Base-by-base conservation (phyloP, 2,329 filamentous ascomycete genomes). In the Cladophialophora immunda region DNA sequence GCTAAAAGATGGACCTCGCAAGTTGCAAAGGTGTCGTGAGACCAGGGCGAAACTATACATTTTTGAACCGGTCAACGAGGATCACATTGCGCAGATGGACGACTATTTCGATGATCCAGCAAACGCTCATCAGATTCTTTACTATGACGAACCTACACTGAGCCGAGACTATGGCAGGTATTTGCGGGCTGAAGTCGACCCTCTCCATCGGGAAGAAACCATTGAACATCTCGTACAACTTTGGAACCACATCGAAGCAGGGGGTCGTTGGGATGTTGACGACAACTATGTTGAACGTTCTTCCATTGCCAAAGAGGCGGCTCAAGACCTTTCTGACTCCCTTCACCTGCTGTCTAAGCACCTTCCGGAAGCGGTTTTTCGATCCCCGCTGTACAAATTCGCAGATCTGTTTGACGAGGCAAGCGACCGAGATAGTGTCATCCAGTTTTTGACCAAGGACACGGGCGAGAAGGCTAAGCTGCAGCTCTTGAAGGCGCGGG, bases 371-470 rank as follows among this genome's bases (percentile, higher is more conserved):
- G 27, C 29, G 8, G 22, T 61, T 15, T 52, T 30, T 19, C 45
- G 58, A 30, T 61, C 58, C 7, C 45, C 58, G 34, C 30, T 61
- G 25, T 61, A 61, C 34, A 52, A 54, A 29, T 61, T 61, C 27
- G 58, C 58, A 25, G 58, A 61, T 54, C 47, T 61, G 2, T 61
- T 61, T 47, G 58, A 61, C 15, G 58, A 54, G 30, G 58, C 58
- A 11, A 61, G 58, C 47, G 58, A 61, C 30, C 36, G 45, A 54
- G 58, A 61, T 45, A 54, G 45, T 15, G 32, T 61, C 19, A 32
- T 61, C 19, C 41, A 36, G 11, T 52, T 53, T 30, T 19, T 61
- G 15, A 54, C n/a, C 6, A 52, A 52, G 11, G 58, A 36, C 19
- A 29, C 32, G 19, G 32, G 22, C n/a, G 58, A 62, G 2, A 30